Evolutionary conservation across 2,329 filamentous ascomycete genomes (phyloP).

Genomic region (Trichoderma asperellum): DNA sequence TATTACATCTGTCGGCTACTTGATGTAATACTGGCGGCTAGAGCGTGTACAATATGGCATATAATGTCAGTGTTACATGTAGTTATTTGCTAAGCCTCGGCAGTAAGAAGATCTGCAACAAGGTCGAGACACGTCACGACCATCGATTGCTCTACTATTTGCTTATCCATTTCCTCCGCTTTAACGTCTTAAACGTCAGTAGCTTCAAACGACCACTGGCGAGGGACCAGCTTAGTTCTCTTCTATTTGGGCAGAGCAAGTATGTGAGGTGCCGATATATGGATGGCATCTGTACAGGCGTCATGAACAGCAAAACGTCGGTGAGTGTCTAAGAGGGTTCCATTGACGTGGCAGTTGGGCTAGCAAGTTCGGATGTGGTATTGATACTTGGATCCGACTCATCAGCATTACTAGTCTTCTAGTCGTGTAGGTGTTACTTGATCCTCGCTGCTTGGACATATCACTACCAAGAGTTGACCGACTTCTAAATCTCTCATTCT

Average conservation of each 20-base stretch:
- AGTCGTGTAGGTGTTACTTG: not conserved
- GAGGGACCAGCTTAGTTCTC: slow-evolving; percentile 53
- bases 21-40: not conserved
- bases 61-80: slow-evolving; percentile 9
- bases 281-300: slow-evolving; percentile 38
- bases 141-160: slow-evolving; percentile 37
- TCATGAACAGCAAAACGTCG: not conserved
- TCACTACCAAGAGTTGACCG: not conserved
- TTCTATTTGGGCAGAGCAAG: slow-evolving; percentile 40
- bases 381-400: not conserved
- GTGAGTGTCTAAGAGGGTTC: not conserved
- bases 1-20: slow-evolving; percentile 30
- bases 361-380: not conserved
- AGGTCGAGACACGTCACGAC: slow-evolving; percentile 51
- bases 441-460: not conserved
- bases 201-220: slow-evolving; percentile 59
- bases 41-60: slow-evolving; percentile 14
- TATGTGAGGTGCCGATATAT: slow-evolving; percentile 52
- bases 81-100: slow-evolving; percentile 29
- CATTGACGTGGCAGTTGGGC: not conserved
- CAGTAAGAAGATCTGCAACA: slow-evolving; percentile 45
- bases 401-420: not conserved
- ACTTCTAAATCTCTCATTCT: not conserved
- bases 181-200: slow-evolving; percentile 41
- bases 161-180: slow-evolving; percentile 45